Conservation (phyloP, 2,329 filamentous ascomycete species). For the Pseudogymnoascus sp. region DNA sequence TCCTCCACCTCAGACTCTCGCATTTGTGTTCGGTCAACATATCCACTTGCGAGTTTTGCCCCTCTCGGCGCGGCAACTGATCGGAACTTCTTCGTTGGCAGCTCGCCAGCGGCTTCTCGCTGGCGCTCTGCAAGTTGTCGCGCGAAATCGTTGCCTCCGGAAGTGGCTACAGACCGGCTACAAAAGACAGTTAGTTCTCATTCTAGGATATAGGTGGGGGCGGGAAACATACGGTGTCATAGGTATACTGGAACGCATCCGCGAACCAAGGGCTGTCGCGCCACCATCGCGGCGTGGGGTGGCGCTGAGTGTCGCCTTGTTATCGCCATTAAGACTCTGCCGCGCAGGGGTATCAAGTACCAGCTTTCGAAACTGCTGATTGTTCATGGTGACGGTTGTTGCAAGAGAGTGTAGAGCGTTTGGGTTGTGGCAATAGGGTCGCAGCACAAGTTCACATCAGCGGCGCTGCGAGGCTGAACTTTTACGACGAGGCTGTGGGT, state of each 20-base stretch:
- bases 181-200: constrained; percentile 13
- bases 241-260: constrained; percentile 71
- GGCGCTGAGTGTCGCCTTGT: constrained; percentile 27
- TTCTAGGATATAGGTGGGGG: neutral
- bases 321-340: constrained; percentile 22
- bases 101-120: constrained; percentile 19
- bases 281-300: constrained; percentile 37
- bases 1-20: constrained; percentile 45
- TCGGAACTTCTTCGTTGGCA: constrained; percentile 64
- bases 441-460: neutral
- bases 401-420: neutral
- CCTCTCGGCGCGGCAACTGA: constrained; percentile 73
- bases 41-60: constrained; percentile 68
- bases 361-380: constrained; percentile 84
- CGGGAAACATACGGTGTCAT: constrained; percentile 72
- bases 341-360: constrained; percentile 46
- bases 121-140: constrained; percentile 69
- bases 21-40: constrained; percentile 69
- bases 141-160: constrained; percentile 60
- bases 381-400: constrained; percentile 61
- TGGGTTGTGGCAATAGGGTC: neutral
- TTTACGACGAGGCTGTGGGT: neutral
- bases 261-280: constrained; percentile 59
- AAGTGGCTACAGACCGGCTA: constrained; percentile 15
- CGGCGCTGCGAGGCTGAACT: neutral